A percentile compares a stretch with the other conserved stretches of the same genome.
Conservation (phyloP, 345 rosid genomes). For the Tarenaya hassleriana region DNA sequence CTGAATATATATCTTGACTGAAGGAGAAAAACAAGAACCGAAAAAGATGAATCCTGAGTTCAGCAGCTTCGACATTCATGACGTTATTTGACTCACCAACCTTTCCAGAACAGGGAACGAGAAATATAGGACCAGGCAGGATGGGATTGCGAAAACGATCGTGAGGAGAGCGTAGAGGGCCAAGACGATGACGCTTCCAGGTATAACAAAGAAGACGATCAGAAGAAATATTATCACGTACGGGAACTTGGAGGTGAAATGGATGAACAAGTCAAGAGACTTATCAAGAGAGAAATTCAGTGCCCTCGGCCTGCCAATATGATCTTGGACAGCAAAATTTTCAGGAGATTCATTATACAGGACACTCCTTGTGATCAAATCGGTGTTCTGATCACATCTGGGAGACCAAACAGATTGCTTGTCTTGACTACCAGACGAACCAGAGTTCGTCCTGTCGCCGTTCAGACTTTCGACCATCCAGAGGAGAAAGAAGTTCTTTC, state of each 20-base stretch:
- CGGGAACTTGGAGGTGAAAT: conserved; percentile 53
- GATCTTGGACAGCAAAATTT: conserved; percentile 16
- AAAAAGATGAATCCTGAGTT: conserved; percentile 5
- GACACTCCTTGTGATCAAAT: conserved; percentile 18
- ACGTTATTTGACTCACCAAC: conserved; percentile 29
- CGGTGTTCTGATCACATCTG: conserved; percentile 17
- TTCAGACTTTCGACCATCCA: conserved; percentile 74
- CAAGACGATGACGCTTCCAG: conserved; percentile 48
- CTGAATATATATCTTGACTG: too few species aligned
- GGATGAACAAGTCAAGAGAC: conserved; percentile 49
- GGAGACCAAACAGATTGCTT: conserved; percentile 30
- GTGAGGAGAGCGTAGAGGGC: conserved; percentile 51
- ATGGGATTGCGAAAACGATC: conserved; percentile 47
- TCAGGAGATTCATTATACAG: conserved; percentile 20
- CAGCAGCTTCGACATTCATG: conserved; percentile 14
- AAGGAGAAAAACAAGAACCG: conserved; percentile 8
- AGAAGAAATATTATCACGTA: conserved; percentile 43
- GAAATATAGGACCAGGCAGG: conserved; percentile 48
- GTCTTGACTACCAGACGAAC: conserved; percentile 21
- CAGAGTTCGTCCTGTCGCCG: conserved; percentile 38
- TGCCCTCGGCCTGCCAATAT: conserved; percentile 28
- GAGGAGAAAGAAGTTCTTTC: conserved; percentile 56
- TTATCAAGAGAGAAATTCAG: conserved; percentile 38
- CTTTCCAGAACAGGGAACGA: conserved; percentile 54
- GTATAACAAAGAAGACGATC: conserved; percentile 47